Evolutionary conservation across 2,329 filamentous ascomycete species (phyloP).

Genomic region (Nakataea oryzae): DNA sequence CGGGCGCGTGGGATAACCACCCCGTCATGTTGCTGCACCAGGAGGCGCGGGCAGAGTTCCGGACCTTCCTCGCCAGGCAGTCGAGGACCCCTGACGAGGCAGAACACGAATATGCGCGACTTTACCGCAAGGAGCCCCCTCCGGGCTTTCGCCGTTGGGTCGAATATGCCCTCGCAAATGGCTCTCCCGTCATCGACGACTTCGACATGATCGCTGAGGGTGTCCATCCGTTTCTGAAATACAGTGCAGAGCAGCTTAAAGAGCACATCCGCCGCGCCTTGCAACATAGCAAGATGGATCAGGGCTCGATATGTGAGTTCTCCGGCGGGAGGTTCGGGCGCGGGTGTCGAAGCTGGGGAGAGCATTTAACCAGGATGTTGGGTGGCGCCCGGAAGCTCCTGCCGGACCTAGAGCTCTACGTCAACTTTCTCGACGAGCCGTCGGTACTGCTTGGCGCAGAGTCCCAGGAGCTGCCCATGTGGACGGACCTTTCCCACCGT

Average conservation of each 20-base stretch:
- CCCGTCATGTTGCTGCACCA: neutral
- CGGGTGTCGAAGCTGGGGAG: neutral
- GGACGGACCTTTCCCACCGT: neutral
- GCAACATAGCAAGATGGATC: neutral
- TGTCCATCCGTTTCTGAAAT: neutral
- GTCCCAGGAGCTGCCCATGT: neutral
- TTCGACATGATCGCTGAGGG: neutral
- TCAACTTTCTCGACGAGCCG: neutral
- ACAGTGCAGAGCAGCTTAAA: neutral
- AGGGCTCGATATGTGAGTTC: neutral
- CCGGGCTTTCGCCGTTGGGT: conserved; percentile 33
- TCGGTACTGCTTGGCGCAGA: neutral
- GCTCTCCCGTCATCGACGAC: neutral
- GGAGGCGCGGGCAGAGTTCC: neutral
- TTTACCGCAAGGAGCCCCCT: conserved; percentile 32
- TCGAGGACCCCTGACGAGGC: neutral
- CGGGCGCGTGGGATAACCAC: neutral
- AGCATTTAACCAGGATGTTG: neutral
- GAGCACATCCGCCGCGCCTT: neutral
- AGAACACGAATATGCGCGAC: conserved; percentile 28
- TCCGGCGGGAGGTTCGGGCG: neutral
- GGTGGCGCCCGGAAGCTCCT: neutral
- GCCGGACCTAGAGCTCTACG: neutral
- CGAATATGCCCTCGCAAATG: neutral
- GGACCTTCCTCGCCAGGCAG: neutral